A percentile compares a stretch with the other conserved stretches of the same genome.
These are phyloP conservation scores for Neurospora intermedia DNA, from an alignment of 495 filamentous ascomycete species.

Conservation along the genomic window DNA sequence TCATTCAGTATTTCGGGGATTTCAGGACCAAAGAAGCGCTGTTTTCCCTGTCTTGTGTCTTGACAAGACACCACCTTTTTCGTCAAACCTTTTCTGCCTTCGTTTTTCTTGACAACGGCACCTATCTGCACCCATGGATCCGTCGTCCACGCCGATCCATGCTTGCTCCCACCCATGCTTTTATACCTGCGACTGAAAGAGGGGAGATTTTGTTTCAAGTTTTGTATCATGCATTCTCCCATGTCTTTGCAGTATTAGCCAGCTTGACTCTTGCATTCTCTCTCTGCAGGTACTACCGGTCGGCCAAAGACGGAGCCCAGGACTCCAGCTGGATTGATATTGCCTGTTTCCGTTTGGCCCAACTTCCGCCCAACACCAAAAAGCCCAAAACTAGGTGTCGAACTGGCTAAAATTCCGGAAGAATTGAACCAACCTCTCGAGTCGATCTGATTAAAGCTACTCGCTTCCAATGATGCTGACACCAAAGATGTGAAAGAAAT, in stretches of 20 bases:
- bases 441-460: slow-evolving; percentile 18
- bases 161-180: too few relatives aligned
- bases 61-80: neutral
- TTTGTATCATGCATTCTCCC: neutral
- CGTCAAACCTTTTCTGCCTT: neutral
- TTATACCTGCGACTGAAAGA: too few relatives aligned
- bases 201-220: neutral
- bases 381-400: slow-evolving; percentile 15
- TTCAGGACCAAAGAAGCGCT: neutral
- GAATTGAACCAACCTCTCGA: slow-evolving; percentile 20
- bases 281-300: neutral
- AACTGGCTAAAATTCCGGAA: slow-evolving; percentile 22
- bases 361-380: slow-evolving; percentile 15
- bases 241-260: neutral
- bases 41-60: neutral
- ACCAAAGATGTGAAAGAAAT: slow-evolving; percentile 24
- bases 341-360: slow-evolving; percentile 20
- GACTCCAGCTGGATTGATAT: slow-evolving; percentile 29
- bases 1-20: neutral
- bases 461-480: slow-evolving; percentile 13
- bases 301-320: slow-evolving; percentile 1
- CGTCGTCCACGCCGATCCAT: too few relatives aligned
- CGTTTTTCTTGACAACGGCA: neutral
- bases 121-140: neutral
- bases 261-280: neutral